Evolutionary conservation across 169 alveolate genomes (phyloP), one percentile per base, ranked within the genome.

Genomic region (Eimeria tenella): DNA sequence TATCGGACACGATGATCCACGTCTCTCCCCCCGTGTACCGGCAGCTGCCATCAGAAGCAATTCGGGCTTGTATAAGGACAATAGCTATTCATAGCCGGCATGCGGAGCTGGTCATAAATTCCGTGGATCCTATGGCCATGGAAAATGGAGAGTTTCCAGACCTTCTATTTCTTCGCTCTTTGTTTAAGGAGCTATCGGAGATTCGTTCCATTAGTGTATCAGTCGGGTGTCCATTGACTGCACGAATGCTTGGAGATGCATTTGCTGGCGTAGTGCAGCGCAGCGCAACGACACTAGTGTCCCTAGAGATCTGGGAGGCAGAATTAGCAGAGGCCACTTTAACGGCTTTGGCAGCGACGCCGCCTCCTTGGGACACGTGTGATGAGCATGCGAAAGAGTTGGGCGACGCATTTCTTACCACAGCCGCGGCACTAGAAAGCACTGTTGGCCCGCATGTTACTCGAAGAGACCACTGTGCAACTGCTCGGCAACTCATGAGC

Each of bases 201-300:
- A 77, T 62, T 15, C 75, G 65, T 60, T 58, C 91, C 17, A 58
- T 84, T 50, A 84, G 79, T 60, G 21, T 84, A 52, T 60, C 91
- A 25, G 60, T 84, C 62, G 79, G 91, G 25, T 84, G 91, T 31
- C 91, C 91, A 19, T 53, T 31, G 58, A 62, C 79, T 25, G 91
- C 91, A 10, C 13, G 79, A n/a, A 52, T 58, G 81, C 91, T 84
- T n/a, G 91, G 81, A 5, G 81, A 31, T 5, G 58, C 79, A 7
- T 58, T 84, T 62, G 91, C 91, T 4, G 91, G 81, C 63, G 63
- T 84, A 9, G 65, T 84, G 91, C 91, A 84, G 91, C 91, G 91
- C 91, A 84, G 79, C 81, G 79, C 58, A 13, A 9, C 15, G 49
- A 84, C 91, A 13, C 91, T 84, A 5, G 70, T 53, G 65, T 60